Evolutionary conservation across 2,329 filamentous ascomycete species (phyloP).

Genomic region (Penicillium capsulatum): DNA sequence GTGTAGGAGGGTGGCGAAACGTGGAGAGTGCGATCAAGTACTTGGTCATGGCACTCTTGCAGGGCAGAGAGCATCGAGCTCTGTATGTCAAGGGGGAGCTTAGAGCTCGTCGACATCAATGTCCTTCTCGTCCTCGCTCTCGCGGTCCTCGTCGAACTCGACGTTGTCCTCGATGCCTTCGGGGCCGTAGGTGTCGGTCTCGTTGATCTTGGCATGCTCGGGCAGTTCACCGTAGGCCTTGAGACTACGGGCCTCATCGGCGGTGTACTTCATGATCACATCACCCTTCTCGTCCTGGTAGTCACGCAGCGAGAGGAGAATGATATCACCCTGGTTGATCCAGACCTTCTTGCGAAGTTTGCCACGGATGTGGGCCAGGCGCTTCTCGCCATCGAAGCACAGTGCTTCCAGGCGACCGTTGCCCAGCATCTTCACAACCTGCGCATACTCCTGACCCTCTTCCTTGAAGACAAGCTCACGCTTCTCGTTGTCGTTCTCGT

Average conservation of each 20-base stretch:
- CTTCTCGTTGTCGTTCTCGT: conserved; percentile 99
- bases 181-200: conserved; percentile 86
- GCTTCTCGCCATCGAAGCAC: conserved; percentile 91
- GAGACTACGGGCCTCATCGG: conserved; percentile 89
- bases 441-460: conserved; percentile 87
- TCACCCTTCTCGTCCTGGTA: conserved; percentile 94
- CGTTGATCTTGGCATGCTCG: conserved; percentile 99
- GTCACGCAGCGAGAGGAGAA: conserved; percentile 79
- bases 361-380: conserved; percentile 80
- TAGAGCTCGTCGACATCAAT: conserved; percentile 96
- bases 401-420: conserved; percentile 90
- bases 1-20: conserved; percentile 21
- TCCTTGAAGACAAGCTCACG: conserved; percentile 98
- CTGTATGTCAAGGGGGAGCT: conserved; percentile 29
- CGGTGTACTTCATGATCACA: conserved; percentile 90
- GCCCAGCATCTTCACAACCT: conserved; percentile 92
- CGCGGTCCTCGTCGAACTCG: conserved; percentile 94
- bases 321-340: conserved; percentile 98
- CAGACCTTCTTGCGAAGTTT: conserved; percentile 99
- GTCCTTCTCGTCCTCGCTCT: conserved; percentile 67
- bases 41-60: conserved; percentile 24
- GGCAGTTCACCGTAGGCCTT: conserved; percentile 98
- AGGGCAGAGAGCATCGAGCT: conserved; percentile 32
- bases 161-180: conserved; percentile 96
- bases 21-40: conserved; percentile 19